Base-by-base conservation (phyloP, 768 basidiomycete genomes). In the Coprinopsis sp. region DNA sequence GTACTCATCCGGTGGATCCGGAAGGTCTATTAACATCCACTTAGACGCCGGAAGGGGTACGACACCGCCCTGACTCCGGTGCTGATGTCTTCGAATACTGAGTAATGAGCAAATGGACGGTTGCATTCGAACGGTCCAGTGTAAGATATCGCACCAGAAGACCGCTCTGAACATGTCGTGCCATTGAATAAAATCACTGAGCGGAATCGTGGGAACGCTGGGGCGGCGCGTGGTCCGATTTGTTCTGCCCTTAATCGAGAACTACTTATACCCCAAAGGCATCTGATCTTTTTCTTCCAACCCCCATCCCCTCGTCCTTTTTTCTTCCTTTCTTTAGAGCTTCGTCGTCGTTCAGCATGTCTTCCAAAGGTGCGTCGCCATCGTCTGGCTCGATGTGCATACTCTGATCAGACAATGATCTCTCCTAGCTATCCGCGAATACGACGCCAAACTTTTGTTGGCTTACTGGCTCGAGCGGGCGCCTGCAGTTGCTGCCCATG, bases 401-500 rank as follows among this genome's bases (percentile, higher is more conserved):
- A 51, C 47, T 49, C 40, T 37, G 25, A 27, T 46, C 37, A 16
- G 40, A 31, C 31, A n/a, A 33, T 46, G 31, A 36, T 16, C 33
- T 11, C 23, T 22, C 38, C 22, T 53, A 74, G 74, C 74, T 57
- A 95, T 97, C 73, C 87, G 90, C 63, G 93, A 97, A 77, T 98
- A 92, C 77, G 95, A 99, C 65, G 95, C 95, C 56, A 99, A 98
- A 77, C 89, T 97, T 57, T 79, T 98, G 54, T 77, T 98, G 24
- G 91, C 93, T 30, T 96, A 97, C 77, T 97, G 93, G 93, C 85
- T 98, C 53, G 82, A 89, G 66, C 83, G 92, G 52, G 87, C 92
- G 11, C 89, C 93, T 23, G 62, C 86, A 11, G 82, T 90, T 57
- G 82, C 86, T 34, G 71, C 84, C 44, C 77, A 84, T 45, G 69